Conservation (phyloP, 768 basidiomycete species). For the Trametes gibbosa region DNA sequence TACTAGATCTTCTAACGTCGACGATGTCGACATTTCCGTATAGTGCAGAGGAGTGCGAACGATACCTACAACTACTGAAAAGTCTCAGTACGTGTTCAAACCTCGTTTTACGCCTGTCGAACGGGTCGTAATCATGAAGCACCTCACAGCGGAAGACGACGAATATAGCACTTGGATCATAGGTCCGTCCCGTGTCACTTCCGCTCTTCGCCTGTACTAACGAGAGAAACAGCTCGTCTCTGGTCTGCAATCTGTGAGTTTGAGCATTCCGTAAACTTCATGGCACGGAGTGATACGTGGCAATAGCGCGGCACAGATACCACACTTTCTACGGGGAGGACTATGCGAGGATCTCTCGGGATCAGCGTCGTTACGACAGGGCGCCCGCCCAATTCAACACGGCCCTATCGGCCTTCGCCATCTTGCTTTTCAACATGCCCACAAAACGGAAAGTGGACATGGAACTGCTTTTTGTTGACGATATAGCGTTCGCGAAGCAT, state of each 20-base stretch:
- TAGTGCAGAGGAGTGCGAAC: constrained; percentile 20
- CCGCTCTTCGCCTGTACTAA: background rate
- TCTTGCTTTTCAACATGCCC: constrained; percentile 19
- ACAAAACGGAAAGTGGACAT: constrained; percentile 12
- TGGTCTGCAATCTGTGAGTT: constrained; percentile 20
- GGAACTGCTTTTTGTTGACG: constrained; percentile 22
- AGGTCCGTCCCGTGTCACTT: constrained; percentile 3
- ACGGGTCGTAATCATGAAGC: background rate
- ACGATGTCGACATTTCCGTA: constrained; percentile 26
- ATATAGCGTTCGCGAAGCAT: constrained; percentile 22
- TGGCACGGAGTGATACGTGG: background rate
- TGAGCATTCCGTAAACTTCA: too few relatives aligned
- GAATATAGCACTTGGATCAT: constrained; percentile 17
- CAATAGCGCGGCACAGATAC: constrained; percentile 21
- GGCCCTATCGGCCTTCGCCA: constrained; percentile 1
- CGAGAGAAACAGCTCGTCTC: constrained; percentile 18
- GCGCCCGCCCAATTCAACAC: background rate
- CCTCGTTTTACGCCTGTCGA: background rate
- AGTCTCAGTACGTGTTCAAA: constrained; percentile 5
- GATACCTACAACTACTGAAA: constrained; percentile 17
- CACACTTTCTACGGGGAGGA: constrained; percentile 28
- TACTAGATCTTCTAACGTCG: constrained; percentile 29
- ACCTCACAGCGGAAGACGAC: background rate
- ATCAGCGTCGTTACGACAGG: constrained; percentile 16
- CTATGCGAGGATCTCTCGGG: constrained; percentile 23